Evolutionary conservation across 1,139 yeast species (phyloP), one percentile per base, ranked within the genome.

Genomic region (Meyerozyma guilliermondii): DNA sequence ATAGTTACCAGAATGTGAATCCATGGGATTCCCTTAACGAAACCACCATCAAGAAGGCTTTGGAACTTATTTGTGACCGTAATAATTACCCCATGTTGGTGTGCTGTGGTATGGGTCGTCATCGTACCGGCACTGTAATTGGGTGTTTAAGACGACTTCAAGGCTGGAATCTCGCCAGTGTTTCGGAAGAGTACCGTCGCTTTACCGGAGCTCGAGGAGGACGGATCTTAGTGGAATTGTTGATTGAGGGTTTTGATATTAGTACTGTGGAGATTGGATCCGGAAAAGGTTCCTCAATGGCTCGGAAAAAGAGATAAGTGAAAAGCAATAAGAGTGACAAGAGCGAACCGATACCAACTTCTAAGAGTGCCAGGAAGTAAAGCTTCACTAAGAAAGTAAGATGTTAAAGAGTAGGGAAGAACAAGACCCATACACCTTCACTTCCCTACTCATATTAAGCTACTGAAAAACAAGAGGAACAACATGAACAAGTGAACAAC

Each of bases 21-120:
- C 96, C 98, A 1, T 91, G 98, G 98, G 98, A 92, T 63, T 92
- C 96, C n/a, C 71, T 92, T 37, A 86, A 89, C 26, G 96, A 89
- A 56, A 74, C 78, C 33, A 82, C 95, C 26, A 89, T 91, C 40
- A 78, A 79, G 28, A 82, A 80, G 48, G 95, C 97, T 0, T 66
- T 91, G 48, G 87, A 83, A 50, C 73, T 88, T 38, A 83, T 91
- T 30, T 78, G 83, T 42, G 78, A 87, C 54, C 74, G 74, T 49
- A 74, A 77, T n/a, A 80, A 83, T 58, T 87, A 87, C 55, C 98
- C 98, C 0, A 55, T 91, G 48, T 66, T 92, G 41, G 92, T 89
- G 7, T 91, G 98, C 62, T 92, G 98, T 57, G 96, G 97, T 10
- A 91, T 91, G 98, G 98, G 98, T 0, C 71, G 98, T 51, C 98